Conservation (phyloP, 257 asterid species). For the Coffea eugenioides region DNA sequence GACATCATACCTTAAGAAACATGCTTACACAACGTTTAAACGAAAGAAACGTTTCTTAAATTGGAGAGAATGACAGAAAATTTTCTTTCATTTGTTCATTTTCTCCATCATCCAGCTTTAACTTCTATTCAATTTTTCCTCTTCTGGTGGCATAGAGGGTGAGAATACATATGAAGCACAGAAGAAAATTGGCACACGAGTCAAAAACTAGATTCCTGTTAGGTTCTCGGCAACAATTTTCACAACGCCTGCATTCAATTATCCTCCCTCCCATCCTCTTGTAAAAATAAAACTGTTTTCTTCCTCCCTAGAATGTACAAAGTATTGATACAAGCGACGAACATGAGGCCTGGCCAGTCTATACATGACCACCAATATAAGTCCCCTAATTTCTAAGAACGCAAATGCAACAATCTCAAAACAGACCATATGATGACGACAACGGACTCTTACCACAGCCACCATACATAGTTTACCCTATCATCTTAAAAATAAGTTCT, state of each 20-base stretch:
- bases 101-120: not conserved
- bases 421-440: not conserved
- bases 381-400: not conserved
- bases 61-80: not conserved
- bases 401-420: not conserved
- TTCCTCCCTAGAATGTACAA: not conserved
- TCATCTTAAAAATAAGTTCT: too few relatives aligned
- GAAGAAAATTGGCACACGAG: not conserved
- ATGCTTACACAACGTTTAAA: not conserved
- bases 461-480: too few relatives aligned
- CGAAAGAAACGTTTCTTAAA: not conserved
- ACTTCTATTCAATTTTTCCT: not conserved
- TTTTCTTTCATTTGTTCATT: not conserved
- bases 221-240: not conserved
- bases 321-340: not conserved
- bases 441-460: too few relatives aligned
- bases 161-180: not conserved
- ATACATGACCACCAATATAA: not conserved
- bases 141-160: not conserved
- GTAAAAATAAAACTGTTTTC: not conserved
- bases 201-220: not conserved
- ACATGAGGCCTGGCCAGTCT: not conserved
- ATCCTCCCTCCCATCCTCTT: not conserved
- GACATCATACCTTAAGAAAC: not conserved
- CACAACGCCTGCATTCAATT: not conserved